A percentile compares a stretch with the other conserved stretches of the same genome.
These are phyloP conservation scores for Cyclanthera cordifolia DNA, from an alignment of 306 rosid species.

Conservation along the genomic window DNA sequence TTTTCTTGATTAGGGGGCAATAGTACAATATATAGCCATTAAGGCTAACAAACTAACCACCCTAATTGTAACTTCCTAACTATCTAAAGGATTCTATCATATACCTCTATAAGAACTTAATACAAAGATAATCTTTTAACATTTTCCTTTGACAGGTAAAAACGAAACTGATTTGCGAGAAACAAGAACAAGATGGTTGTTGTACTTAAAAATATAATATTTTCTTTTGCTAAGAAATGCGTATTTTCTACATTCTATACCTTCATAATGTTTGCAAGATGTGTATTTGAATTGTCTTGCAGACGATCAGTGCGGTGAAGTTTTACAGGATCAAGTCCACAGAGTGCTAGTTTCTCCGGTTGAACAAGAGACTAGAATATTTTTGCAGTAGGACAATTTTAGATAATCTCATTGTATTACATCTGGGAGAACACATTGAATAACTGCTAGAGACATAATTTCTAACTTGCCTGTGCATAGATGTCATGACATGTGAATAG, in stretches of 20 bases:
- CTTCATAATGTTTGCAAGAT: conserved; percentile 67
- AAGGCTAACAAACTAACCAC: no score
- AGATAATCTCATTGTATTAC: conserved; percentile 19
- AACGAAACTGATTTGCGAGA: neutral
- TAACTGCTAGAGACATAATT: neutral
- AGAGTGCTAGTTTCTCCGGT: conserved; percentile 65
- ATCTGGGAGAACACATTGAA: neutral
- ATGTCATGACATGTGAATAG: conserved; percentile 7
- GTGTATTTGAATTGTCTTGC: conserved; percentile 52
- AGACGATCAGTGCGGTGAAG: conserved; percentile 85
- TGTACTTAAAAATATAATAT: neutral
- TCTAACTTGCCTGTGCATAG: conserved; percentile 4
- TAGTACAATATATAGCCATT: no score
- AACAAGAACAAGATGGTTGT: neutral
- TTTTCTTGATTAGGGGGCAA: no score
- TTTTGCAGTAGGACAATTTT: conserved; percentile 1
- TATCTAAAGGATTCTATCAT: no score
- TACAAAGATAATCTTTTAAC: neutral
- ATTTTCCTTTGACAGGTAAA: neutral
- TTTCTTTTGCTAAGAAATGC: neutral
- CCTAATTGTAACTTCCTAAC: no score
- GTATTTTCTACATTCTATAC: conserved; percentile 21
- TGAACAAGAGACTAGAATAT: conserved; percentile 41
- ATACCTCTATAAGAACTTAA: neutral
- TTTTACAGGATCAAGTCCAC: conserved; percentile 70